Evolutionary conservation across 2,329 filamentous ascomycete genomes (phyloP), one percentile per base, ranked within the genome.

Genomic region (Penicillium sp.): DNA sequence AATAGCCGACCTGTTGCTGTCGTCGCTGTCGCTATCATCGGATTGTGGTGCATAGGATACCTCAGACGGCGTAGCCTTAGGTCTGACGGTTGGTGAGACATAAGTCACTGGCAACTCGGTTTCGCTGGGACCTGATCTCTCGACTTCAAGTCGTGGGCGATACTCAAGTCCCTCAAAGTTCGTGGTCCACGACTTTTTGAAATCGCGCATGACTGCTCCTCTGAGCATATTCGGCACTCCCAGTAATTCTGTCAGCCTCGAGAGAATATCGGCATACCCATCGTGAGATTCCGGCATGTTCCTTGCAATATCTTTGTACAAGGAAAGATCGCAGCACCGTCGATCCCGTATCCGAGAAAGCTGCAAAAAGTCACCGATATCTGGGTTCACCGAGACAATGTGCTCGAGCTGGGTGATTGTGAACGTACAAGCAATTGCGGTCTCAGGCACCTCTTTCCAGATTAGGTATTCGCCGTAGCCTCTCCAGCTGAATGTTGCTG

Each of bases 381-480:
- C 54, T 0, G 36, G 11, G 28, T 57, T 14, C 0, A 43, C 22
- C 0, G 34, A 16, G 2, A 54, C 49, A 16, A 66, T 57, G 1
- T 42, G 6, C 6, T 61, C 26, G 1, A 71, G 32, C 0, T 44
- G 40, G 0, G 46, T 49, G 0, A 65, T 55, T 1, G 59, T 52
- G 11, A 69, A 61, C 0, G 59, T 57, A 9, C 52, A 54, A 6
- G 65, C 40, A 7, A 72, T 67, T 2, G 66, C 62, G 2, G 51
- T 16, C 0, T 47, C 20, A 0, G 58, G 51, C 0, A 70, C 52
- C 1, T 46, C 41, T 0, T 64, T 61, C 69, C 69, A 72, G 1
- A 70, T 47, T 0, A 68, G 45, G 31, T 57, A 70, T 16, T 72
- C 69, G 0, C 60, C 62, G n/a, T 66, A 69, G 0, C 50, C 56